Base-by-base conservation (phyloP, 108 stramenopile genomes). In the Stephanodiscus minutulus region DNA sequence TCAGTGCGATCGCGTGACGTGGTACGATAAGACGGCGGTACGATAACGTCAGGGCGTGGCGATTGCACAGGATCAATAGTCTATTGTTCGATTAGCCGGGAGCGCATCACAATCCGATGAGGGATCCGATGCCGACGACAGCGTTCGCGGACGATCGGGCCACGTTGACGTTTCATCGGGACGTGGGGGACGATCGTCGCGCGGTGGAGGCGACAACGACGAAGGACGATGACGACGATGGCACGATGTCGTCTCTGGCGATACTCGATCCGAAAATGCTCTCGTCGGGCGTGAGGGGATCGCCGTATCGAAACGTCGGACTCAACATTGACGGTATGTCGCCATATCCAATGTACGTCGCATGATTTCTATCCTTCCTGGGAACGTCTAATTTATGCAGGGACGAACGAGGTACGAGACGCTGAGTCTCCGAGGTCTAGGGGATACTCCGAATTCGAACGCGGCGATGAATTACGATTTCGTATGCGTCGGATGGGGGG, bases 31-130 rank as follows among this genome's bases (percentile, higher is more conserved):
- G n/a, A n/a, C n/a, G n/a, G 35, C 35, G 35, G 3, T 35, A 35
- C 35, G 35, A 35, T 35, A 5, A 35, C 35, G 35, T 35, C 35
- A 35, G 6, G 35, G 6, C 3, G 3, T 35, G 35, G 35, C 3
- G 35, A 6, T 5, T 5, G 3, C 35, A 6, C 35, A 35, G 35
- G 35, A 35, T 35, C 20, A 61, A 68, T 59, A 59, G 56, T 18
- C 25, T 74, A 13, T 33, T 79, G 46, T 79, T 79, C 28, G 66
- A 79, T 54, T 72, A 79, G 77, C 73, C 77, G 24, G 77, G 68
- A 5, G 77, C 77, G 13, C 77, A 79, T 74, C 43, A 79, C 29
- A 79, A 79, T 74, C 77, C 77, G 7, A 66, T 68, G 33, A 35
- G 35, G 35, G 6, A 35, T 35, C 3, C 35, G 35, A 6, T 5